phyloP scores from a whole-genome alignment of 1,284 basidiomycete genomes.

The Boletus semigastroideus region DNA sequence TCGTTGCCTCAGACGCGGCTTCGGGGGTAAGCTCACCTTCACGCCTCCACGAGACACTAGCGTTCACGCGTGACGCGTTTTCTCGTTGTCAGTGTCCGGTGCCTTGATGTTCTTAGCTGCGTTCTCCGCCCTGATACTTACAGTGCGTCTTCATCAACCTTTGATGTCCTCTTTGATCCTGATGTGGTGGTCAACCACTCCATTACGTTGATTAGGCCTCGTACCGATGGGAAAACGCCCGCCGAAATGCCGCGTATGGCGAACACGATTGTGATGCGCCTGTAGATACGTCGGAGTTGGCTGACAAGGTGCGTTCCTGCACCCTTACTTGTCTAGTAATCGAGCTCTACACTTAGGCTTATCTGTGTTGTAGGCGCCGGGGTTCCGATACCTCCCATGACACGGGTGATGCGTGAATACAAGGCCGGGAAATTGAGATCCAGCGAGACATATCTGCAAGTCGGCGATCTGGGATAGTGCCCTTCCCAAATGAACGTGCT shows the following conservation, averaged over 20 bases:
- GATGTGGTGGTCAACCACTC: not conserved
- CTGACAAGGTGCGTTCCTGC: conserved; percentile 53
- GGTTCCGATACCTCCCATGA: conserved; percentile 27
- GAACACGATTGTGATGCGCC: conserved; percentile 45
- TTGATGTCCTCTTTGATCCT: not conserved
- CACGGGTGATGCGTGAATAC: not conserved
- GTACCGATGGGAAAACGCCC: conserved; percentile 61
- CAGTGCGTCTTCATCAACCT: conserved; percentile 38
- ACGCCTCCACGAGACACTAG: not conserved
- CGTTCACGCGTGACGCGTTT: not conserved
- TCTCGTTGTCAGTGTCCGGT: conserved; percentile 41
- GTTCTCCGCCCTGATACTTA: conserved; percentile 50
- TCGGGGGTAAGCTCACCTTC: conserved; percentile 20
- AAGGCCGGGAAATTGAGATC: not conserved
- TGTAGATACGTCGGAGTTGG: conserved; percentile 66
- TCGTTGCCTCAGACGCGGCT: conserved; percentile 22
- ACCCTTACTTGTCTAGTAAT: not conserved
- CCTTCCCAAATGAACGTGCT: too few relatives aligned
- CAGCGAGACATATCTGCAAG: too few relatives aligned
- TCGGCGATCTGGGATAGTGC: too few relatives aligned
- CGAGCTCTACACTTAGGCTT: not conserved
- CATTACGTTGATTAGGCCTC: conserved; percentile 43
- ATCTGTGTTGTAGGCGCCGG: conserved; percentile 21
- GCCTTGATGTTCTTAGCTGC: conserved; percentile 61
- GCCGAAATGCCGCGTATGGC: conserved; percentile 56